phyloP scores from a whole-genome alignment of 2,329 filamentous ascomycete species.

The Whalleya microplaca region DNA sequence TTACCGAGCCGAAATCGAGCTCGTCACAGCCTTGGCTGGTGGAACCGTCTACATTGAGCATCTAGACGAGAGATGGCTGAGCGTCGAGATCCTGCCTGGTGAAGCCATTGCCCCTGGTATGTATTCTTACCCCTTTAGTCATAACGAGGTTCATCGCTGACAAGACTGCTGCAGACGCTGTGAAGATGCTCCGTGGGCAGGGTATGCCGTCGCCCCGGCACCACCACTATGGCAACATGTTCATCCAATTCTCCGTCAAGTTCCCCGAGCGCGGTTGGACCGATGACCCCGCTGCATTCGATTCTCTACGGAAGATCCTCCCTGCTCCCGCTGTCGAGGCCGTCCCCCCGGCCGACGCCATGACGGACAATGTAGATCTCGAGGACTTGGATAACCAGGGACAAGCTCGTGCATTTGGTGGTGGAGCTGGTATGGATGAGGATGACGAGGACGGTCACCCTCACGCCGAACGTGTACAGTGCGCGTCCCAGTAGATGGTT shows the following conservation, averaged over 20 bases:
- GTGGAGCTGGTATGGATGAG: slow-evolving; percentile 67
- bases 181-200: slow-evolving; percentile 94
- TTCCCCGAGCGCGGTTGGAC: slow-evolving; percentile 84
- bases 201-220: slow-evolving; percentile 97
- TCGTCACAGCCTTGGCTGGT: slow-evolving; percentile 91
- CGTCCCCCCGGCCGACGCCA: slow-evolving; percentile 77
- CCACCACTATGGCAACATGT: slow-evolving; percentile 94
- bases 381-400: slow-evolving; percentile 80
- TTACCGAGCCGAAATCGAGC: slow-evolving; percentile 93
- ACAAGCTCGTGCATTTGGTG: slow-evolving; percentile 69
- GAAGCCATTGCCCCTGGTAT: slow-evolving; percentile 92
- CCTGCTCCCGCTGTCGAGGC: slow-evolving; percentile 68
- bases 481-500: slow-evolving; percentile 75
- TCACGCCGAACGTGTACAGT: slow-evolving; percentile 81
- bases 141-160: slow-evolving; percentile 1
- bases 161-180: slow-evolving; percentile 62
- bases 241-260: slow-evolving; percentile 96
- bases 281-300: slow-evolving; percentile 69
- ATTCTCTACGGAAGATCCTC: slow-evolving; percentile 82
- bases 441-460: slow-evolving; percentile 78
- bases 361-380: slow-evolving; percentile 87
- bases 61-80: slow-evolving; percentile 95
- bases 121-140: slow-evolving; percentile 36
- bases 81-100: slow-evolving; percentile 87
- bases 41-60: slow-evolving; percentile 93